These are phyloP conservation scores for Austroboletus festivus DNA, from an alignment of 768 basidiomycete genomes.

Conservation along the genomic window DNA sequence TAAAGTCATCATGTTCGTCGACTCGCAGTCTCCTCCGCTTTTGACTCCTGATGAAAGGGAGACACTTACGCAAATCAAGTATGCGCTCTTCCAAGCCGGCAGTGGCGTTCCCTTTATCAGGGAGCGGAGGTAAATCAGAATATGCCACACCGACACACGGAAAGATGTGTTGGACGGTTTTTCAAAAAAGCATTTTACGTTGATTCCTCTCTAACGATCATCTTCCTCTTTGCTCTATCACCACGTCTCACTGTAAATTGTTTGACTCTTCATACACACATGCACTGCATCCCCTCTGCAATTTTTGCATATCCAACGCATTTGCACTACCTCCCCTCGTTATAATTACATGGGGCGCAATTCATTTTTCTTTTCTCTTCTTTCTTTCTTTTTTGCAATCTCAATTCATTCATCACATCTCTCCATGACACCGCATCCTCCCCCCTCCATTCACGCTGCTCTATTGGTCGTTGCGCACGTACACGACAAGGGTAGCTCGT, in stretches of 20 bases:
- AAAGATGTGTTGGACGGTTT: slow-evolving; percentile 2
- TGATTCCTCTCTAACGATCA: slow-evolving; percentile 12
- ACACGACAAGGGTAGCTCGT: slow-evolving; percentile 10
- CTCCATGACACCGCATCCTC: slow-evolving; percentile 20
- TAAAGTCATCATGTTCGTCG: slow-evolving; percentile 51
- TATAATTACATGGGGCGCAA: slow-evolving; percentile 12
- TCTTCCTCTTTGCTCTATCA: slow-evolving; percentile 10
- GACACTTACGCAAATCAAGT: slow-evolving; percentile 47
- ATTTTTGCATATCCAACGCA: slow-evolving; percentile 25
- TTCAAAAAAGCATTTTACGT: slow-evolving; percentile 19
- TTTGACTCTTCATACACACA: slow-evolving; percentile 14
- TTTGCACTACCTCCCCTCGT: no score
- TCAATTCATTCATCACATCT: slow-evolving; percentile 13
- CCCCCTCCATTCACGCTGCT: slow-evolving; percentile 3
- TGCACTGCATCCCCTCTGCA: slow-evolving; percentile 22
- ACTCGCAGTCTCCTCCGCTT: slow-evolving; percentile 35
- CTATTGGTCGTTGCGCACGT: slow-evolving; percentile 16
- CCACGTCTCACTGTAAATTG: slow-evolving; percentile 22
- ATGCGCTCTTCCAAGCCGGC: slow-evolving; percentile 49
- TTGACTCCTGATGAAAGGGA: slow-evolving; percentile 37
- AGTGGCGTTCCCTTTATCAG: slow-evolving; percentile 36
- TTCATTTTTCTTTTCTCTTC: slow-evolving; percentile 10
- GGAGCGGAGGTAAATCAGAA: slow-evolving; percentile 26
- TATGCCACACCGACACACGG: background rate
- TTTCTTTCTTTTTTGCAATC: slow-evolving; percentile 9